These are phyloP conservation scores for Teratosphaeria destructans DNA, from an alignment of 2,329 filamentous ascomycete genomes.

Conservation along the genomic window DNA sequence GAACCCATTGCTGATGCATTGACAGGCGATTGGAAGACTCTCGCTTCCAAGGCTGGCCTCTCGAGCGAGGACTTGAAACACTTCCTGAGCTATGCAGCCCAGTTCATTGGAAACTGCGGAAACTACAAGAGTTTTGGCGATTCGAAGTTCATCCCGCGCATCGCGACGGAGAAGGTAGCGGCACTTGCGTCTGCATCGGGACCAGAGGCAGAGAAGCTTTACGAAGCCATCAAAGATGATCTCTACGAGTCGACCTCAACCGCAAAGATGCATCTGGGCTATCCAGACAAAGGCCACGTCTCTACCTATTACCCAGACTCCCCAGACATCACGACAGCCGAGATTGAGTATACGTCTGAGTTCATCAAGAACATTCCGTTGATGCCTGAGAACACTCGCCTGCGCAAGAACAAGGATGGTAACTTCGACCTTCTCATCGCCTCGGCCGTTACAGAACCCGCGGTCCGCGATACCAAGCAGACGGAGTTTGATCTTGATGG, in stretches of 20 bases:
- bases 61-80: conserved; percentile 30
- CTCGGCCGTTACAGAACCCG: conserved; percentile 33
- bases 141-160: conserved; percentile 42
- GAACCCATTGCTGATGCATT: conserved; percentile 4
- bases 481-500: conserved; percentile 36
- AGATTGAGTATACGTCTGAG: conserved; percentile 36
- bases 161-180: conserved; percentile 32
- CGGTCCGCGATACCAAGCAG: conserved; percentile 32
- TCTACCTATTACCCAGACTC: conserved; percentile 42
- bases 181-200: conserved; percentile 32
- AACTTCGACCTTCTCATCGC: conserved; percentile 40
- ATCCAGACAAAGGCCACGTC: conserved; percentile 38
- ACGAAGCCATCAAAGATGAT: conserved; percentile 33
- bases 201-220: conserved; percentile 29
- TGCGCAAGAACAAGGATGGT: conserved; percentile 34
- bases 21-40: conserved; percentile 39
- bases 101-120: conserved; percentile 45
- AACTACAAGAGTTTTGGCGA: conserved; percentile 45
- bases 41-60: conserved; percentile 33
- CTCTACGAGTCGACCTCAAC: conserved; percentile 35
- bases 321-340: conserved; percentile 36
- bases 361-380: conserved; percentile 38
- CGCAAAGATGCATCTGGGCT: conserved; percentile 38
- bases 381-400: conserved; percentile 41
- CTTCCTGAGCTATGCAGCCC: conserved; percentile 33